phyloP scores from a whole-genome alignment of 805 yeast species.

The Candida nemodendra region DNA sequence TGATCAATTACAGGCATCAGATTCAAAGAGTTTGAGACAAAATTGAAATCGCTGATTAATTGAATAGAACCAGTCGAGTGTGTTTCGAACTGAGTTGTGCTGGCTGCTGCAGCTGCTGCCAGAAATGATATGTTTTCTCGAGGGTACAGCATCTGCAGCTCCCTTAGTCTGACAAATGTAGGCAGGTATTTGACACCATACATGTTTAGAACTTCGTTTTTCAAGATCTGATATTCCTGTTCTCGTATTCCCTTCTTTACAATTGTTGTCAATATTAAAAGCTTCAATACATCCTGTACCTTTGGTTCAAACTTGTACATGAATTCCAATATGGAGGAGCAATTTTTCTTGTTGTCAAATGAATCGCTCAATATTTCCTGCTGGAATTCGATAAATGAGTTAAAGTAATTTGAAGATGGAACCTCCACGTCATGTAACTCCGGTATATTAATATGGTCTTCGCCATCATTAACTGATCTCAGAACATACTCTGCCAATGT shows the following conservation, averaged over 20 bases:
- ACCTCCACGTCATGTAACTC: slow-evolving; percentile 19
- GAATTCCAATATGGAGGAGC: slow-evolving; percentile 45
- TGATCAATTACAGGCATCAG: slow-evolving; percentile 42
- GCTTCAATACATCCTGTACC: slow-evolving; percentile 45
- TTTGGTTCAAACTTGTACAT: slow-evolving; percentile 45
- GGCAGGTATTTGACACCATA: slow-evolving; percentile 60
- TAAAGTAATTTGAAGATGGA: slow-evolving; percentile 34
- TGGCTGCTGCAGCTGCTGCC: slow-evolving; percentile 13
- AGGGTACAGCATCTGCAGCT: slow-evolving; percentile 46
- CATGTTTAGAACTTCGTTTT: slow-evolving; percentile 54
- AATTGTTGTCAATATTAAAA: slow-evolving; percentile 57
- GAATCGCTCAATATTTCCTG: slow-evolving; percentile 66
- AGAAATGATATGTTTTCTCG: slow-evolving; percentile 26
- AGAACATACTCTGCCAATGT: slow-evolving; percentile 66
- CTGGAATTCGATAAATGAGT: slow-evolving; percentile 55
- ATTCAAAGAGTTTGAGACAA: slow-evolving; percentile 41
- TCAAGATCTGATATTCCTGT: slow-evolving; percentile 56
- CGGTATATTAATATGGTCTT: slow-evolving; percentile 15
- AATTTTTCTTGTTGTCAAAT: slow-evolving; percentile 38
- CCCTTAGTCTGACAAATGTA: slow-evolving; percentile 47
- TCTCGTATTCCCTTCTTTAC: slow-evolving; percentile 68
- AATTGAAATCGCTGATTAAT: slow-evolving; percentile 34
- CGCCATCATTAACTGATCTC: slow-evolving; percentile 24
- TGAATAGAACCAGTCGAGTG: slow-evolving; percentile 19
- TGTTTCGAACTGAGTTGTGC: slow-evolving; percentile 11